These are phyloP conservation scores for Anethum foeniculum DNA, from an alignment of 140 eudicot species.

Conservation along the genomic window DNA sequence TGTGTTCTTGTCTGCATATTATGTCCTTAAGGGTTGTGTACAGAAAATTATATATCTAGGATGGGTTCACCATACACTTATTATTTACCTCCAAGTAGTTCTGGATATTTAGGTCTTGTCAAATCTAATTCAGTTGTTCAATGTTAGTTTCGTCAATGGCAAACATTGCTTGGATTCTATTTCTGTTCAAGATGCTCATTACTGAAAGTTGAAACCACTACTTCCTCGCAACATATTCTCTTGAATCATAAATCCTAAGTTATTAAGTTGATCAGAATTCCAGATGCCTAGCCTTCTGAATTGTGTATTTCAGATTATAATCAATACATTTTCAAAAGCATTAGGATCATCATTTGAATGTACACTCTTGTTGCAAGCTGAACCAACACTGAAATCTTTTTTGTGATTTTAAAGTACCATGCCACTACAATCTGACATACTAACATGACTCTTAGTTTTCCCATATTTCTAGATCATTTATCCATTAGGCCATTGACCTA, in stretches of 20 bases:
- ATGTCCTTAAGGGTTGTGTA: neutral
- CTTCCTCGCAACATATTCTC: neutral
- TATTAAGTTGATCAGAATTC: neutral
- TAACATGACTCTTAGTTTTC: neutral
- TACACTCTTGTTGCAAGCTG: neutral
- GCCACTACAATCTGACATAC: neutral
- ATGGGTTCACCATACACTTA: neutral
- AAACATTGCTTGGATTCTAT: neutral
- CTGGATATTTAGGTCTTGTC: neutral
- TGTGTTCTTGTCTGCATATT: constrained; percentile 8
- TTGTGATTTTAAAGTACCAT: neutral
- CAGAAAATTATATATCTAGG: neutral
- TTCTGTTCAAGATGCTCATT: neutral
- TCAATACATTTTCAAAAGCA: neutral
- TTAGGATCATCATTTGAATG: neutral
- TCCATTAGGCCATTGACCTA: neutral
- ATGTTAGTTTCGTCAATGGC: neutral
- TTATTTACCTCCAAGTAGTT: neutral
- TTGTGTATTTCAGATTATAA: neutral
- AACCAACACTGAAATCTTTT: neutral
- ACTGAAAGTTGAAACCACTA: neutral
- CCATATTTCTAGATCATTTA: too few relatives aligned
- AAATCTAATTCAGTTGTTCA: neutral
- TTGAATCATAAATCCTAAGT: neutral
- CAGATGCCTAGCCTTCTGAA: neutral